A percentile compares a stretch with the other conserved stretches of the same genome.
Evolutionary conservation across 768 basidiomycete genomes (phyloP).

Genomic region (Thelephora aurantiotincta): DNA sequence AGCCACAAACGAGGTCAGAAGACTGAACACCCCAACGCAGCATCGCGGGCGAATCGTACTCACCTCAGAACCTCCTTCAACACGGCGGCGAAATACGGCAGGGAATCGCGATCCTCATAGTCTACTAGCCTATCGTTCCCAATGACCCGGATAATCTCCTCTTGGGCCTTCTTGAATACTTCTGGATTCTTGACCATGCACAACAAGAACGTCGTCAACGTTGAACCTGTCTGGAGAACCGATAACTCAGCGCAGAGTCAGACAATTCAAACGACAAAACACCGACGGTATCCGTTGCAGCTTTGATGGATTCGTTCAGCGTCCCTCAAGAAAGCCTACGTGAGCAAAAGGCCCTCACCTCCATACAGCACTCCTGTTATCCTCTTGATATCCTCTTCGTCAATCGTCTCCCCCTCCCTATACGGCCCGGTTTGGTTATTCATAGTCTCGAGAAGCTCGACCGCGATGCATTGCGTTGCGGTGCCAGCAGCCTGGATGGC

Average conservation of each 20-base stretch:
- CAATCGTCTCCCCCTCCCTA: slow-evolving; percentile 1
- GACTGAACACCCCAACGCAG: background rate
- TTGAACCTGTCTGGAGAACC: slow-evolving; percentile 23
- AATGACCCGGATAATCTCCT: slow-evolving; percentile 28
- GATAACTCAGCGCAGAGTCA: background rate
- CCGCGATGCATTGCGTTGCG: slow-evolving; percentile 6
- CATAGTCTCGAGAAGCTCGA: background rate
- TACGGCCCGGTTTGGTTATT: background rate
- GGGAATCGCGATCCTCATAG: slow-evolving; percentile 22
- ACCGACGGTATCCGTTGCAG: too few relatives aligned
- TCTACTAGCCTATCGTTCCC: slow-evolving; percentile 27
- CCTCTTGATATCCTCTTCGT: slow-evolving; percentile 12
- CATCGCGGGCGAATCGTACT: background rate
- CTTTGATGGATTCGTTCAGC: too few relatives aligned
- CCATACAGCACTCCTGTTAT: slow-evolving; percentile 12
- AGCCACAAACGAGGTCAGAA: background rate
- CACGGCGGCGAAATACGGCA: slow-evolving; percentile 26
- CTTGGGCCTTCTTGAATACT: slow-evolving; percentile 23
- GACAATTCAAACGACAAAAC: too few relatives aligned
- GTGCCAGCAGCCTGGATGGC: slow-evolving; percentile 10
- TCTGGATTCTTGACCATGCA: slow-evolving; percentile 26
- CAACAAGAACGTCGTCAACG: slow-evolving; percentile 25
- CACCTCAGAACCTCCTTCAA: background rate
- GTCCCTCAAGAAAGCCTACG: background rate
- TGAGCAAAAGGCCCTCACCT: slow-evolving; percentile 6